A percentile compares a stretch with the other conserved stretches of the same genome.
Conservation (phyloP, 768 basidiomycete species). For the Auricularia auricula-judae region DNA sequence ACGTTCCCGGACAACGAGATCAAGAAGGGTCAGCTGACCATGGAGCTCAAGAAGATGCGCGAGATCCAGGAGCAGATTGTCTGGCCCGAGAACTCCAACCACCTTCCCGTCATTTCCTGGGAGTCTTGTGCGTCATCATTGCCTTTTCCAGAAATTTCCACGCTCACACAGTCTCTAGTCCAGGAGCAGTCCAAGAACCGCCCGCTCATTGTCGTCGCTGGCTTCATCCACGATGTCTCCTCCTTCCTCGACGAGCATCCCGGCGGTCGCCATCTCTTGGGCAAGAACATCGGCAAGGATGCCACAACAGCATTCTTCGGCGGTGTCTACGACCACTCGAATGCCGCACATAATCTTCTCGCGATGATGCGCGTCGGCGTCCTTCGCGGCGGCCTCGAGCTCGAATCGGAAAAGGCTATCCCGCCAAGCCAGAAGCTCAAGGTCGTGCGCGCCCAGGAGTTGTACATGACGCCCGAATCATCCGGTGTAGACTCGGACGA, state of each 20-base stretch:
- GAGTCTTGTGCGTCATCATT: conserved; percentile 51
- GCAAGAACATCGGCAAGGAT: conserved; percentile 60
- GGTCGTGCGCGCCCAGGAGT: conserved; percentile 14
- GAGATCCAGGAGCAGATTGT: conserved; percentile 45
- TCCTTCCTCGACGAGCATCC: conserved; percentile 69
- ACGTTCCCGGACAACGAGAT: conserved; percentile 86
- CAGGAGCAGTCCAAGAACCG: conserved; percentile 55
- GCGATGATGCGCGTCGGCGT: conserved; percentile 71
- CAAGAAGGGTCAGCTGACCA: conserved; percentile 66
- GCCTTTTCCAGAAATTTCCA: conserved; percentile 1
- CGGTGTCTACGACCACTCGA: conserved; percentile 71
- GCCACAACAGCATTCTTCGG: conserved; percentile 81
- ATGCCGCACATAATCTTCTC: conserved; percentile 71
- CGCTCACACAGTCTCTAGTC: conserved; percentile 27
- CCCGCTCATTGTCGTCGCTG: conserved; percentile 62
- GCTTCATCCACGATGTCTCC: conserved; percentile 80
- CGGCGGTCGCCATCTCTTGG: conserved; percentile 55
- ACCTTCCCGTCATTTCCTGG: conserved; percentile 73
- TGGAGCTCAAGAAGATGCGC: conserved; percentile 71
- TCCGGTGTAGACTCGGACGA: not conserved
- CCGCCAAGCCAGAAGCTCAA: conserved; percentile 28
- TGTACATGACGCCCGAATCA: not conserved
- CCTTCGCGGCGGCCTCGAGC: conserved; percentile 53
- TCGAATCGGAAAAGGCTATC: conserved; percentile 31
- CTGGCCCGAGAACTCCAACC: conserved; percentile 45